Evolutionary conservation across 192 early-diverging fungal species (phyloP).

Genomic region (Coemansia sp.): DNA sequence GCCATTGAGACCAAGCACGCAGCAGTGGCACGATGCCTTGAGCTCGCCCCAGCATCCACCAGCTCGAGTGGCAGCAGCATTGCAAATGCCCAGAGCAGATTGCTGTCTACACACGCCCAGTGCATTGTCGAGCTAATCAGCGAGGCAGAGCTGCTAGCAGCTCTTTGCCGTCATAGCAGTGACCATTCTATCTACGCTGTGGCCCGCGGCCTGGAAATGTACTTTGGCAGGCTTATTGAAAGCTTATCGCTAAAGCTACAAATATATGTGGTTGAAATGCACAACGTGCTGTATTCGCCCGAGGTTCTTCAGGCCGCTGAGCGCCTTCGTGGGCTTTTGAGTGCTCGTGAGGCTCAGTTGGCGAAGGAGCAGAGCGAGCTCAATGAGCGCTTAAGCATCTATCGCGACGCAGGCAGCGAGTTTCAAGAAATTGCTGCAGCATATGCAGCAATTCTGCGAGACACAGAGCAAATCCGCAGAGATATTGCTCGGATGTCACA

Average conservation of each 20-base stretch:
- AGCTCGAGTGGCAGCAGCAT: conserved; percentile 9
- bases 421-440: conserved; percentile 45
- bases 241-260: conserved; percentile 45
- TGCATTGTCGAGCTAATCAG: conserved; percentile 24
- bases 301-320: conserved; percentile 19
- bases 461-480: conserved; percentile 27
- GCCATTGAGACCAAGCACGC: conserved; percentile 23
- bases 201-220: conserved; percentile 35
- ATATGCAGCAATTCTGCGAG: conserved; percentile 30
- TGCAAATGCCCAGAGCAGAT: conserved; percentile 16
- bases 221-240: conserved; percentile 51
- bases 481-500: conserved; percentile 35
- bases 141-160: conserved; percentile 24
- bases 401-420: conserved; percentile 40
- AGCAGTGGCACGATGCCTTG: conserved; percentile 16
- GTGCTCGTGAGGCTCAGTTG: conserved; percentile 18
- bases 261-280: conserved; percentile 41
- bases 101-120: conserved; percentile 29
- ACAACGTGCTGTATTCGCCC: conserved; percentile 36
- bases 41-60: conserved; percentile 3
- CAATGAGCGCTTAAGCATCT: conserved; percentile 48
- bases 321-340: conserved; percentile 17
- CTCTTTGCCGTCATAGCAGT: conserved; percentile 17
- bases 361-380: conserved; percentile 31
- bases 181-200: conserved; percentile 30